phyloP scores from a whole-genome alignment of 1,139 yeast species.

The Blastobotrys petasosporus region DNA sequence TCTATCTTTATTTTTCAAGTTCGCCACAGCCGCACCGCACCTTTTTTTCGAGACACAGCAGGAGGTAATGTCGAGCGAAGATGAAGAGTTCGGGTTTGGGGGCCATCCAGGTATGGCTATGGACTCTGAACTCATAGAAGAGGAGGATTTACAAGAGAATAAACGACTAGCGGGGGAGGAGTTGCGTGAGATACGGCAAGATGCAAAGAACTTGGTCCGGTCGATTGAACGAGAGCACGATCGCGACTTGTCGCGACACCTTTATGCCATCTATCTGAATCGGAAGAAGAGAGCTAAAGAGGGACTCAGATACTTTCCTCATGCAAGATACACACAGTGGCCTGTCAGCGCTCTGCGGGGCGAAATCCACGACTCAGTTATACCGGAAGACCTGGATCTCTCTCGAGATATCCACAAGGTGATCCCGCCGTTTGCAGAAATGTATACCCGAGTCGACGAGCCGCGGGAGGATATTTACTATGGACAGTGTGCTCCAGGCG shows the following conservation, averaged over 20 bases:
- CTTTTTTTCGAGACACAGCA: no score
- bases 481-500: background rate
- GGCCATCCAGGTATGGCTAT: no score
- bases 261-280: conserved; percentile 26
- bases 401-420: background rate
- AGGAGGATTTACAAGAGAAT: background rate
- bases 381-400: background rate
- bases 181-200: conserved; percentile 7
- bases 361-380: background rate
- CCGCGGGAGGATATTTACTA: background rate
- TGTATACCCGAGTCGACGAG: background rate
- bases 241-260: conserved; percentile 26
- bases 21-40: background rate
- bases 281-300: conserved; percentile 7
- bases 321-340: conserved; percentile 10
- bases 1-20: background rate
- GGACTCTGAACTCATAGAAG: background rate
- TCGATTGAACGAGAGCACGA: conserved; percentile 25
- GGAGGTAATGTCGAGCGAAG: no score
- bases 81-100: no score
- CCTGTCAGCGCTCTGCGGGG: conserved; percentile 4
- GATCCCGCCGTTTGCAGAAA: background rate
- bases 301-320: conserved; percentile 7
- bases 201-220: conserved; percentile 17
- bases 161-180: background rate